Percentiles rank a stretch among this genome's conserved stretches.
Evolutionary conservation across 2,329 filamentous ascomycete species (phyloP).

Genomic region (Talaromyces atroroseus): DNA sequence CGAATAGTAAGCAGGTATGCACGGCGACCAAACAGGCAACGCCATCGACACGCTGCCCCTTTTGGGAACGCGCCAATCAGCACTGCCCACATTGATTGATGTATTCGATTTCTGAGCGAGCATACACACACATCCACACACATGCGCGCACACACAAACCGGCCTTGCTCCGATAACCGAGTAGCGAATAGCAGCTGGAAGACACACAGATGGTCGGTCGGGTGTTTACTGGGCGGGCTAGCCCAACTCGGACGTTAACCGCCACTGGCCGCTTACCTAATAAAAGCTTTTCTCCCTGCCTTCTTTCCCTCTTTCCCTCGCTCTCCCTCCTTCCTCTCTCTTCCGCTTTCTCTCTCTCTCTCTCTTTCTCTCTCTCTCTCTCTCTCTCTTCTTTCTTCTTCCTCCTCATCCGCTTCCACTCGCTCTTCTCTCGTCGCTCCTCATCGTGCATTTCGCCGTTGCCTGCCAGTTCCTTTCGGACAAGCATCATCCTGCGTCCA

Average conservation of each 20-base stretch:
- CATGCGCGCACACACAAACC: no score
- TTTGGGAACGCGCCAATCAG: neutral
- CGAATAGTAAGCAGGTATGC: neutral
- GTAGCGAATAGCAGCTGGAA: no score
- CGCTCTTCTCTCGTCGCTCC: conserved; percentile 4
- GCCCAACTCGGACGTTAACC: neutral
- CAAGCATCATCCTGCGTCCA: conserved; percentile 19
- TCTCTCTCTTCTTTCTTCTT: conserved; percentile 4
- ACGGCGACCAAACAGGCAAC: neutral
- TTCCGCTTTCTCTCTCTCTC: conserved; percentile 10
- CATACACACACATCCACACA: no score
- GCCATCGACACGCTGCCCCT: no score
- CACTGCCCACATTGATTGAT: neutral
- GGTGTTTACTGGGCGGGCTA: no score
- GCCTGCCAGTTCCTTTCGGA: neutral
- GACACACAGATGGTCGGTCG: no score
- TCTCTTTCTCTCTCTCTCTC: neutral
- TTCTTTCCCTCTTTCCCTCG: conserved; percentile 12
- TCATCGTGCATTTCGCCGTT: no score
- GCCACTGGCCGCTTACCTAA: neutral
- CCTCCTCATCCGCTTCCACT: conserved; percentile 16
- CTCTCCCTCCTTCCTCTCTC: conserved; percentile 15
- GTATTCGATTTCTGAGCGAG: no score
- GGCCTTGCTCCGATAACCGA: no score
- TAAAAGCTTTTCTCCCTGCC: neutral